Percentiles rank a stretch among this genome's conserved stretches.
phyloP scores from a whole-genome alignment of 768 basidiomycete species.

The Amylocystis lapponica region DNA sequence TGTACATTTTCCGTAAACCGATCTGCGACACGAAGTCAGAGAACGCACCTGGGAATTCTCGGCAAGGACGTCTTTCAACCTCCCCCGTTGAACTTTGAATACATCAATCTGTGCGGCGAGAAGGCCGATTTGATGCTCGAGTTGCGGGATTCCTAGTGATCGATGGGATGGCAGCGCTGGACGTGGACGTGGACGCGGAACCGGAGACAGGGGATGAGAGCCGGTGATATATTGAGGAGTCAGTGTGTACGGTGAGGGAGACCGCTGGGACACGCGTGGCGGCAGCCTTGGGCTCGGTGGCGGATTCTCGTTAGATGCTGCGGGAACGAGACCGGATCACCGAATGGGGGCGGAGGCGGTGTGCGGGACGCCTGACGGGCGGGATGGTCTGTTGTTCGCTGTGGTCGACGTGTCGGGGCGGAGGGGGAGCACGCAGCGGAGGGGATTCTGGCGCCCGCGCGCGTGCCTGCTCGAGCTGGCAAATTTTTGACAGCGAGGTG shows the following conservation, averaged over 20 bases:
- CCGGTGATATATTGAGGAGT: background rate
- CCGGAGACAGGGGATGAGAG: background rate
- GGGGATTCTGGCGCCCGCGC: background rate
- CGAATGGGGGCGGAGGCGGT: background rate
- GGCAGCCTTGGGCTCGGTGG: constrained; percentile 7
- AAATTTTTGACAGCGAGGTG: background rate
- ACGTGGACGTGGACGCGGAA: no score
- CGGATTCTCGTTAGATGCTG: background rate
- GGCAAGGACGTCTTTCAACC: constrained; percentile 2
- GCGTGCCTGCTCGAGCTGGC: background rate
- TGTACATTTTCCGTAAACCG: no score
- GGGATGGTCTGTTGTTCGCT: background rate
- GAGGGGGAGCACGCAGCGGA: background rate
- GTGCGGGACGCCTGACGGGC: no score
- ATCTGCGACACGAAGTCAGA: no score
- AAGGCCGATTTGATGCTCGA: constrained; percentile 3
- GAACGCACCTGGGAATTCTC: background rate
- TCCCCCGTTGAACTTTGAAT: constrained; percentile 3
- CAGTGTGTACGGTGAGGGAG: constrained; percentile 6
- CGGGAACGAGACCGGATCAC: no score
- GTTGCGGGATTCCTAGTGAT: background rate
- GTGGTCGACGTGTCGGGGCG: background rate
- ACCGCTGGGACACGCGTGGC: constrained; percentile 1
- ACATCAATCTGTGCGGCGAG: constrained; percentile 5
- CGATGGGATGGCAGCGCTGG: background rate